Conservation (phyloP, 2,329 filamentous ascomycete genomes). For the Hirsutella minnesotensis region DNA sequence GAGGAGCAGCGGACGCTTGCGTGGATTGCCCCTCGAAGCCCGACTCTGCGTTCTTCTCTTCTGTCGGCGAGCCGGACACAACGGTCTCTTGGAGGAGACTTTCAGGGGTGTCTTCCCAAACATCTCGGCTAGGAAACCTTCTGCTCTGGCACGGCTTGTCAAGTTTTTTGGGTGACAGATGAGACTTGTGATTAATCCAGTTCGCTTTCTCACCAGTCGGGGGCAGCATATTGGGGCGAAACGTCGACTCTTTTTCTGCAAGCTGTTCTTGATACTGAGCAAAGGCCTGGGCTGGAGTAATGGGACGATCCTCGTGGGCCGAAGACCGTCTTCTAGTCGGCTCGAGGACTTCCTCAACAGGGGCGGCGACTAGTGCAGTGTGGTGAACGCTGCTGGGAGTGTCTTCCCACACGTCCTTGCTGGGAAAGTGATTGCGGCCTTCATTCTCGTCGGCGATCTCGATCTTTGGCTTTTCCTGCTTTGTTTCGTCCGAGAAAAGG, state of each 20-base stretch:
- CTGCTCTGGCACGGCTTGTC: slow-evolving; percentile 39
- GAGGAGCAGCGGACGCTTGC: slow-evolving; percentile 24
- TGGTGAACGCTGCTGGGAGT: slow-evolving; percentile 73
- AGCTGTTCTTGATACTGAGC: slow-evolving; percentile 54
- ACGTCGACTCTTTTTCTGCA: slow-evolving; percentile 40
- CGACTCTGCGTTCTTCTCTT: slow-evolving; percentile 14
- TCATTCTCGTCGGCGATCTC: slow-evolving; percentile 32
- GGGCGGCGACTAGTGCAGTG: slow-evolving; percentile 73
- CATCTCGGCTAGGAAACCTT: slow-evolving; percentile 81
- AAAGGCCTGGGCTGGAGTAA: slow-evolving; percentile 53
- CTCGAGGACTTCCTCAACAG: slow-evolving; percentile 31
- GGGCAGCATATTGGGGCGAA: slow-evolving; percentile 16
- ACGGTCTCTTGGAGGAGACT: slow-evolving; percentile 70
- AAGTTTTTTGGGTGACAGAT: slow-evolving; percentile 34
- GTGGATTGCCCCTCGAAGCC: slow-evolving; percentile 26
- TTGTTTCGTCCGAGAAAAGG: slow-evolving; percentile 71
- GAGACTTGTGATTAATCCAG: slow-evolving; percentile 35
- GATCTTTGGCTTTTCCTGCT: slow-evolving; percentile 23
- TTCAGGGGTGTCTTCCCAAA: slow-evolving; percentile 91
- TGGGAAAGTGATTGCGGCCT: slow-evolving; percentile 67
- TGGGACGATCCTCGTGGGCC: slow-evolving; percentile 21
- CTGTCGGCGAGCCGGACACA: slow-evolving; percentile 31
- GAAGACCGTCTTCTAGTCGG: slow-evolving; percentile 25
- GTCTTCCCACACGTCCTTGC: slow-evolving; percentile 96
- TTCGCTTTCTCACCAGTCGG: slow-evolving; percentile 23